A percentile compares a stretch with the other conserved stretches of the same genome.
Conservation (phyloP, 495 filamentous ascomycete species). For the Chlorociboria aeruginascens region DNA sequence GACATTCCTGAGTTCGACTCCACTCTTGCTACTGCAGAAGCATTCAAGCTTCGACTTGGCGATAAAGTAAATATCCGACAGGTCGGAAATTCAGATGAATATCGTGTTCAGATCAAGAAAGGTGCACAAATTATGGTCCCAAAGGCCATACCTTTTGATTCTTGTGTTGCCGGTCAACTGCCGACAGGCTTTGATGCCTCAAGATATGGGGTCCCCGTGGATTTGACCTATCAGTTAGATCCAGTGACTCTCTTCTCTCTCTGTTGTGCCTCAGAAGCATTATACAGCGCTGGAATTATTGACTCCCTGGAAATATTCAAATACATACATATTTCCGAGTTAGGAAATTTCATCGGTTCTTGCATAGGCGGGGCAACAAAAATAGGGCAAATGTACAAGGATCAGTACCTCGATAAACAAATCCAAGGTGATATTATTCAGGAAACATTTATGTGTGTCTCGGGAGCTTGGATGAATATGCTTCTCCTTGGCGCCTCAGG, state of each 20-base stretch:
- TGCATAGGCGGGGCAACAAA: conserved; percentile 88
- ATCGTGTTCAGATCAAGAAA: conserved; percentile 84
- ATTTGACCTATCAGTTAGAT: conserved; percentile 93
- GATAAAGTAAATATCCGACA: conserved; percentile 95
- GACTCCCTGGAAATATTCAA: conserved; percentile 99
- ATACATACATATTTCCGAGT: conserved; percentile 91
- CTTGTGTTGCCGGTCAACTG: conserved; percentile 88
- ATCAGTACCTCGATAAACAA: conserved; percentile 85
- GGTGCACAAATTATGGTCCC: conserved; percentile 83
- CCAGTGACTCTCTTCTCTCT: conserved; percentile 87
- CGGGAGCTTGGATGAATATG: conserved; percentile 99
- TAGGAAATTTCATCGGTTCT: conserved; percentile 94
- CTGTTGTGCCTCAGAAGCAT: conserved; percentile 76
- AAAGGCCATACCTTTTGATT: conserved; percentile 87
- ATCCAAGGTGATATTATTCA: conserved; percentile 95
- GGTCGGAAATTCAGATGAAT: conserved; percentile 60
- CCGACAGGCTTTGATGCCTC: conserved; percentile 92
- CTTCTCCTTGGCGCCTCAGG: conserved; percentile 86
- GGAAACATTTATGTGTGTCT: conserved; percentile 98
- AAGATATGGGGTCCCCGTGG: conserved; percentile 85
- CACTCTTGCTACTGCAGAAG: conserved; percentile 85
- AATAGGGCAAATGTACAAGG: conserved; percentile 89
- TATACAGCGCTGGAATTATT: conserved; percentile 84
- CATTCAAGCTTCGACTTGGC: conserved; percentile 89
- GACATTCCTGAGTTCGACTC: conserved; percentile 90